Percentiles rank a stretch among this genome's conserved stretches.
phyloP scores from a whole-genome alignment of 805 yeast genomes.

The Kluyveromyces lactis region DNA sequence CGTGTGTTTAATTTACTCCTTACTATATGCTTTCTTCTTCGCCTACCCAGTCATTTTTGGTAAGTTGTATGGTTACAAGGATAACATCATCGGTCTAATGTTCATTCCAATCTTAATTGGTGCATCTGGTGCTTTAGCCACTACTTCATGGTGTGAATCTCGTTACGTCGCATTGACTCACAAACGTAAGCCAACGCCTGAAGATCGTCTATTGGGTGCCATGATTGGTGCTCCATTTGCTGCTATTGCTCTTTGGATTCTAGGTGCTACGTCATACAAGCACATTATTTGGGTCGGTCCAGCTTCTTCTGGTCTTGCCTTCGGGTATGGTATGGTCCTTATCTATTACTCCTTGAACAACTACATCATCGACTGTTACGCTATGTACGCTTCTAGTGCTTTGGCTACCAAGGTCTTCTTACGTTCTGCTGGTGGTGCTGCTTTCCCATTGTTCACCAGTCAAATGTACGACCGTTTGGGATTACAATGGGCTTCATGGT shows the following conservation, averaged over 20 bases:
- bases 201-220: slow-evolving; percentile 73
- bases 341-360: slow-evolving; percentile 70
- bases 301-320: slow-evolving; percentile 66
- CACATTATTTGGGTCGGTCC: slow-evolving; percentile 76
- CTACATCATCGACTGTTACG: slow-evolving; percentile 86
- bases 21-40: slow-evolving; percentile 87
- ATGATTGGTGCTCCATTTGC: slow-evolving; percentile 80
- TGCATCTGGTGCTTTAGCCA: slow-evolving; percentile 59
- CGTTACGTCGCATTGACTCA: slow-evolving; percentile 44
- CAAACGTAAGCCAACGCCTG: slow-evolving; percentile 60
- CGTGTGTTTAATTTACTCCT: slow-evolving; percentile 83
- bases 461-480: slow-evolving; percentile 74
- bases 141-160: slow-evolving; percentile 71
- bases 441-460: slow-evolving; percentile 72
- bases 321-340: slow-evolving; percentile 72
- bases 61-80: slow-evolving; percentile 67
- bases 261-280: slow-evolving; percentile 71
- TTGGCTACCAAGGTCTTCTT: slow-evolving; percentile 74
- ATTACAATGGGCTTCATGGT: slow-evolving; percentile 73
- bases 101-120: slow-evolving; percentile 86
- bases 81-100: slow-evolving; percentile 78
- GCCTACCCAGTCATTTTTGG: slow-evolving; percentile 88
- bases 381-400: slow-evolving; percentile 72
- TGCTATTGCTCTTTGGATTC: slow-evolving; percentile 66
- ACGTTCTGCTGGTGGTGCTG: slow-evolving; percentile 81